Evolutionary conservation across 352 stramenopile species (phyloP).

Genomic region (Pythium vanterpoolii): DNA sequence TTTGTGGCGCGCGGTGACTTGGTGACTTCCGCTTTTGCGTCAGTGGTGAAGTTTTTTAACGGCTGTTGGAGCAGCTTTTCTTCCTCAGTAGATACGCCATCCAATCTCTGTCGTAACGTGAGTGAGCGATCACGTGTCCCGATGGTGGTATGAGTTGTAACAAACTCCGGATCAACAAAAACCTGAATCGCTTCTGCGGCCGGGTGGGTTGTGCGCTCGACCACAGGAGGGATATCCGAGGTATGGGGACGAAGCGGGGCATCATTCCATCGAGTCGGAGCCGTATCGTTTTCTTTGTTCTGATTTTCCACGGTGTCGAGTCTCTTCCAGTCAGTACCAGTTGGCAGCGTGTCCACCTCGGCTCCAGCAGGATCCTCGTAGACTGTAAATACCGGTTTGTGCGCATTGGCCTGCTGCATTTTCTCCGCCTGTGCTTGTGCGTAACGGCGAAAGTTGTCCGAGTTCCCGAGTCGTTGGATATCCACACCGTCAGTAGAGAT

Average conservation of each 20-base stretch:
- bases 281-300: conserved; percentile 78
- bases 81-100: conserved; percentile 67
- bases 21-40: background rate
- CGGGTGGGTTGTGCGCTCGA: background rate
- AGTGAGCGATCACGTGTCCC: conserved; percentile 43
- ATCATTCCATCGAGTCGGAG: conserved; percentile 50
- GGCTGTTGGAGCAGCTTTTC: conserved; percentile 69
- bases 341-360: conserved; percentile 55
- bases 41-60: conserved; percentile 66
- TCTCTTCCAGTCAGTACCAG: conserved; percentile 64
- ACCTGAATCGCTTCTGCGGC: conserved; percentile 49
- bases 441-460: conserved; percentile 66
- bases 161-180: conserved; percentile 77
- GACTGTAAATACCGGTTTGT: conserved; percentile 85
- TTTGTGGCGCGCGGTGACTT: conserved; percentile 14
- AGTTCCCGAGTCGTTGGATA: conserved; percentile 50
- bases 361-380: conserved; percentile 64
- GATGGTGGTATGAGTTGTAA: conserved; percentile 9
- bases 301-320: conserved; percentile 60
- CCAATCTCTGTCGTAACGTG: conserved; percentile 69
- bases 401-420: conserved; percentile 53
- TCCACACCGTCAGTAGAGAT: conserved; percentile 47
- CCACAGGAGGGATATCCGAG: background rate
- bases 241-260: background rate
- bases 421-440: conserved; percentile 48